Percentiles rank a stretch among this genome's conserved stretches.
Evolutionary conservation across 352 stramenopile genomes (phyloP).

Genomic region (Phytopythium mirpurense): DNA sequence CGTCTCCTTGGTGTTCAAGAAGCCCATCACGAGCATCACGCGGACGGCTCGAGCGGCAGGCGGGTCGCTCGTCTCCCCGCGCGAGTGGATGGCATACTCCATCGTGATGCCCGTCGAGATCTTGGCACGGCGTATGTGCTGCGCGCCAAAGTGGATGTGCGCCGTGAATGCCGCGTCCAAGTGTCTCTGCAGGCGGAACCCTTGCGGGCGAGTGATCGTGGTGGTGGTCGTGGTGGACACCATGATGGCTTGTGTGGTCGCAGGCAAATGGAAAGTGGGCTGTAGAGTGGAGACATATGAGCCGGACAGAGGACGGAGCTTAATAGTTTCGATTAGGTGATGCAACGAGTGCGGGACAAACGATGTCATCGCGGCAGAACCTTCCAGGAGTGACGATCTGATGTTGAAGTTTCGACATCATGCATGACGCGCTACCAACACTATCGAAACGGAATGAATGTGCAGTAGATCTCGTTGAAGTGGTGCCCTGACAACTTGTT

Average conservation of each 20-base stretch:
- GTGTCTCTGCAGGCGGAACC: slow-evolving; percentile 19
- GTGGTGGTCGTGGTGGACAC: not conserved
- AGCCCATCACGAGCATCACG: slow-evolving; percentile 43
- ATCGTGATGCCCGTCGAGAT: slow-evolving; percentile 32
- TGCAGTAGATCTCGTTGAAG: not conserved
- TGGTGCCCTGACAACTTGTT: not conserved
- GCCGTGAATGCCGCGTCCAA: slow-evolving; percentile 23
- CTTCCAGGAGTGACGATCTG: not conserved
- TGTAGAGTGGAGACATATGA: not conserved
- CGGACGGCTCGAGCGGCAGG: slow-evolving; percentile 7
- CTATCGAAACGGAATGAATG: slow-evolving; percentile 1
- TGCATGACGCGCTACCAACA: not conserved
- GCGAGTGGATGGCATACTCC: slow-evolving; percentile 29
- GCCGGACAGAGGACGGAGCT: not conserved
- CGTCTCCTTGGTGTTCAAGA: slow-evolving; percentile 34
- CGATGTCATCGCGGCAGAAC: not conserved
- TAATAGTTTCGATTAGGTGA: not conserved
- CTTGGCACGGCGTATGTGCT: slow-evolving; percentile 17
- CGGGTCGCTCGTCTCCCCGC: not conserved
- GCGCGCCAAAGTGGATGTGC: slow-evolving; percentile 18
- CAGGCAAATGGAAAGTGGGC: not conserved
- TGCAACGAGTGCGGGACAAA: not conserved
- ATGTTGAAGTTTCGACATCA: slow-evolving; percentile 1
- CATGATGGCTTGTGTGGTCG: not conserved
- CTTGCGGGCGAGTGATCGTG: slow-evolving; percentile 3